Conservation (phyloP, 192 early-diverging fungal genomes). For the Chytriomyces sp. region DNA sequence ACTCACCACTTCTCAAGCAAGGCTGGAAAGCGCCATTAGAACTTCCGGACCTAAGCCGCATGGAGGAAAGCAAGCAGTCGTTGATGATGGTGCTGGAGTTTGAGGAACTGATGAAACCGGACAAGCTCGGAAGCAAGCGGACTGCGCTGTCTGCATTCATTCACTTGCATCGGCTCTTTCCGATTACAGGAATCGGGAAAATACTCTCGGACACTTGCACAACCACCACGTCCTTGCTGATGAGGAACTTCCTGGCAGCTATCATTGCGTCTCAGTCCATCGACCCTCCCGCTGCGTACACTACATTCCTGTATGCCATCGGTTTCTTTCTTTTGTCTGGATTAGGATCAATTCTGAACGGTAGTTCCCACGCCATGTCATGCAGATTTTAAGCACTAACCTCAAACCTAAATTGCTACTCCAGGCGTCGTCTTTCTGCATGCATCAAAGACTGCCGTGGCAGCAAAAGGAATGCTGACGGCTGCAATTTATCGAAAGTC, state of each 20-base stretch:
- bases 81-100: conserved; percentile 13
- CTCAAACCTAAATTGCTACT: neutral
- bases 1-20: conserved; percentile 60
- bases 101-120: conserved; percentile 11
- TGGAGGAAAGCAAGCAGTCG: conserved; percentile 39
- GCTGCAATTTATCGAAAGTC: conserved; percentile 64
- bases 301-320: conserved; percentile 24
- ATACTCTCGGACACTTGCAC: conserved; percentile 13
- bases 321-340: conserved; percentile 23
- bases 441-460: conserved; percentile 16
- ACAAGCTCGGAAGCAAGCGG: neutral
- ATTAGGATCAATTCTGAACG: conserved; percentile 11
- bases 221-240: conserved; percentile 13
- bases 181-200: conserved; percentile 26
- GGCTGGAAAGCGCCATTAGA: conserved; percentile 63
- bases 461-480: conserved; percentile 52
- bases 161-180: conserved; percentile 7
- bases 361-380: neutral
- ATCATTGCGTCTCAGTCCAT: conserved; percentile 13
- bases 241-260: conserved; percentile 26
- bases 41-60: conserved; percentile 35
- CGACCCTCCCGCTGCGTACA: neutral
- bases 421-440: neutral
- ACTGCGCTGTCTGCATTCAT: conserved; percentile 17
- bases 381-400: neutral